Percentiles rank a stretch among this genome's conserved stretches.
Evolutionary conservation across 257 asterid genomes (phyloP).

Genomic region (Nicotiana undulata): DNA sequence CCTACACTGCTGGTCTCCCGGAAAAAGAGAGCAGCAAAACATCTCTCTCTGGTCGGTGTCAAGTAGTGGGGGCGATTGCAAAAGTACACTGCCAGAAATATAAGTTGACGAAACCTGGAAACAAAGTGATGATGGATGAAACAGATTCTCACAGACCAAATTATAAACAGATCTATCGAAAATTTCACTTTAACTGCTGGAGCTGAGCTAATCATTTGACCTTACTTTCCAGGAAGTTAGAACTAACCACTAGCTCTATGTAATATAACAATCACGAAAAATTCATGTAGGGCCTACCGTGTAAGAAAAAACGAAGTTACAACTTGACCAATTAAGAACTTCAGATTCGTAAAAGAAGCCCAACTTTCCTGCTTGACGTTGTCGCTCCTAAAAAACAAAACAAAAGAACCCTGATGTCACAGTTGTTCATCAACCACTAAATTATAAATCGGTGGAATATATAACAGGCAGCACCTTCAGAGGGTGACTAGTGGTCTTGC

Average conservation of each 20-base stretch:
- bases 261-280: neutral
- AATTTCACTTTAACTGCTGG: neutral
- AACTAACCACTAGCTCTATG: neutral
- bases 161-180: neutral
- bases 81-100: constrained; percentile 58
- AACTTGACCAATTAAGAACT: constrained; percentile 80
- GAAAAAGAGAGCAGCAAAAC: constrained; percentile 77
- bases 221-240: neutral
- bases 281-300: constrained; percentile 34
- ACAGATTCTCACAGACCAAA: neutral
- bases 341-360: constrained; percentile 63
- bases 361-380: constrained; percentile 67
- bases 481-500: constrained; percentile 69
- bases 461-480: constrained; percentile 52
- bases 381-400: constrained; percentile 42
- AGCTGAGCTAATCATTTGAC: neutral
- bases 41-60: constrained; percentile 70
- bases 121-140: neutral
- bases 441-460: neutral
- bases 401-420: neutral
- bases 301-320: constrained; percentile 54
- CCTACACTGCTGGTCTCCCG: constrained; percentile 46
- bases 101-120: constrained; percentile 54
- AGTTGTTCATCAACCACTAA: neutral
- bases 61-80: constrained; percentile 52